phyloP scores from a whole-genome alignment of 1,139 yeast genomes.

The Yamadazyma jaroonii region DNA sequence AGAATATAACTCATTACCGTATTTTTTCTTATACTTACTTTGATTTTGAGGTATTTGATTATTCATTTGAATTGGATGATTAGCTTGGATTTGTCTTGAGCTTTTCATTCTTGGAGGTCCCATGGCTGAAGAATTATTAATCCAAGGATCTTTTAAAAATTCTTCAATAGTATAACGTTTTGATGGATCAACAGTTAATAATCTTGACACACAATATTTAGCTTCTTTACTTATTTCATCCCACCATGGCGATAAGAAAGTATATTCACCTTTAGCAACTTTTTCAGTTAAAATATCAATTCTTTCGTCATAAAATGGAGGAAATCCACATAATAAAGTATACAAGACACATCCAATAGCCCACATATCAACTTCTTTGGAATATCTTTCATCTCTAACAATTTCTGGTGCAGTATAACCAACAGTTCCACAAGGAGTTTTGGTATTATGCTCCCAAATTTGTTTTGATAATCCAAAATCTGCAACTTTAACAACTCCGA shows the following conservation, averaged over 20 bases:
- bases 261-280: constrained; percentile 58
- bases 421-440: constrained; percentile 64
- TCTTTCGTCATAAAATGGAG: constrained; percentile 60
- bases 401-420: constrained; percentile 66
- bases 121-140: constrained; percentile 21
- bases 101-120: constrained; percentile 8
- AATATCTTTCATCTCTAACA: constrained; percentile 54
- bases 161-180: constrained; percentile 76
- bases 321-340: constrained; percentile 60
- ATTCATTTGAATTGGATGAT: constrained; percentile 27
- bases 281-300: constrained; percentile 55
- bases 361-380: constrained; percentile 65
- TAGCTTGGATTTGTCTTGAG: constrained; percentile 1
- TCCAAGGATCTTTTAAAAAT: constrained; percentile 85
- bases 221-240: constrained; percentile 56
- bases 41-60: constrained; percentile 14
- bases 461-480: constrained; percentile 60
- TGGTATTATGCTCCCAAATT: constrained; percentile 56
- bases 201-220: constrained; percentile 64
- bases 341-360: constrained; percentile 62
- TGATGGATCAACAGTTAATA: constrained; percentile 80
- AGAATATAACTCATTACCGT: constrained; percentile 47
- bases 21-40: constrained; percentile 20
- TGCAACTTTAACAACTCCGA: constrained; percentile 52
- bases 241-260: constrained; percentile 63